Conservation (phyloP, 2,329 filamentous ascomycete genomes). For the Ceratocystiopsis minuta region DNA sequence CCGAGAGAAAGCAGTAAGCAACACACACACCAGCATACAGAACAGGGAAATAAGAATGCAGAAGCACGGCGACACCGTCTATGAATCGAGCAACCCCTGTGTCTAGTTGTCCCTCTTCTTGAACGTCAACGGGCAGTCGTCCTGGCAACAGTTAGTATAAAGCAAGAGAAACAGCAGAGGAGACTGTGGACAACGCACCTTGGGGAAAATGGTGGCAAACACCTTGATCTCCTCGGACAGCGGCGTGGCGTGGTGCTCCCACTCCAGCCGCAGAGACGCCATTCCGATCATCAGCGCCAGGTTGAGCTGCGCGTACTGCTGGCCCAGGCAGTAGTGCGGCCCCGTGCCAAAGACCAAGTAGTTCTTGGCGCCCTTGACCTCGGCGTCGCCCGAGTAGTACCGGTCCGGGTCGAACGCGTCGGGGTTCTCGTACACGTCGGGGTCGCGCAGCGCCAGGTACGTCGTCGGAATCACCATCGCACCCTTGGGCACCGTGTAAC, state of each 20-base stretch:
- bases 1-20: too few species aligned
- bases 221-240: conserved; percentile 89
- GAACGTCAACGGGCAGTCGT: conserved; percentile 69
- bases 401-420: conserved; percentile 80
- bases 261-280: conserved; percentile 71
- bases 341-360: conserved; percentile 92
- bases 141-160: conserved; percentile 28
- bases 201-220: conserved; percentile 94
- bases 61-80: too few species aligned
- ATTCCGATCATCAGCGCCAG: conserved; percentile 81
- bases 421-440: conserved; percentile 78
- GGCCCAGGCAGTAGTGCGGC: conserved; percentile 90
- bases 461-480: conserved; percentile 90
- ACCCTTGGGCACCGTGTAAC: conserved; percentile 85
- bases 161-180: neutral
- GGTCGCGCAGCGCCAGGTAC: conserved; percentile 79
- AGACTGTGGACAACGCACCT: conserved; percentile 47
- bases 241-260: conserved; percentile 74
- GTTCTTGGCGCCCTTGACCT: conserved; percentile 77
- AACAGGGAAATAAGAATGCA: too few species aligned
- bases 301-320: conserved; percentile 79
- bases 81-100: too few species aligned
- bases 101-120: conserved; percentile 31
- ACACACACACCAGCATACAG: too few species aligned
- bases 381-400: conserved; percentile 79